A percentile compares a stretch with the other conserved stretches of the same genome.
Evolutionary conservation across 2,329 filamentous ascomycete genomes (phyloP).

Genomic region (Beauveria asiatica): DNA sequence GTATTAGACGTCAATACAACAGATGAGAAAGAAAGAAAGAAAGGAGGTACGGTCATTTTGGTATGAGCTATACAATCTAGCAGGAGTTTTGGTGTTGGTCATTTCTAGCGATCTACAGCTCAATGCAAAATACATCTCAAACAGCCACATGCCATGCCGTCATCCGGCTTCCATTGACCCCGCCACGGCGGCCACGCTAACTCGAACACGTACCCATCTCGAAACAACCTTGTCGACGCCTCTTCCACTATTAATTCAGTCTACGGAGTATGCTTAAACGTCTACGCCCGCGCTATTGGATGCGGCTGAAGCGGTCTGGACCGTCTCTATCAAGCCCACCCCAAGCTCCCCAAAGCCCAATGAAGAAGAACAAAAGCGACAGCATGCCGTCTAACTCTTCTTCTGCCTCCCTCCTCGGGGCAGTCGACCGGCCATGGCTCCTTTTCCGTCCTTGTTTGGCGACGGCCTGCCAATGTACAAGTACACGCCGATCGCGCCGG

Average conservation of each 20-base stretch:
- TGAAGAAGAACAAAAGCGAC: too few relatives aligned
- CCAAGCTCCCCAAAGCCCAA: too few relatives aligned
- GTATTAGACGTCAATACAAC: not conserved
- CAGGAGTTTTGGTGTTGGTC: slow-evolving; percentile 7
- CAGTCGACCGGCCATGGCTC: not conserved
- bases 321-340: not conserved
- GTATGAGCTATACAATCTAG: not conserved
- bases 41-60: not conserved
- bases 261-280: not conserved
- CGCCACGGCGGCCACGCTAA: not conserved
- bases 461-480: not conserved
- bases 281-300: not conserved
- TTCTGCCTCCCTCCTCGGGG: not conserved
- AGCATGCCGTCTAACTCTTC: not conserved
- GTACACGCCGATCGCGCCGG: slow-evolving; percentile 11
- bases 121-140: not conserved
- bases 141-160: too few relatives aligned
- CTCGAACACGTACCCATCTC: not conserved
- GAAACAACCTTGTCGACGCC: not conserved
- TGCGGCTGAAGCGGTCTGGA: slow-evolving; percentile 2
- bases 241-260: not conserved
- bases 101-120: slow-evolving; percentile 6
- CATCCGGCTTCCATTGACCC: too few relatives aligned
- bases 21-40: not conserved
- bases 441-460: not conserved